These are phyloP conservation scores for Xylaria intraflava DNA, from an alignment of 495 filamentous ascomycete species.

Conservation along the genomic window DNA sequence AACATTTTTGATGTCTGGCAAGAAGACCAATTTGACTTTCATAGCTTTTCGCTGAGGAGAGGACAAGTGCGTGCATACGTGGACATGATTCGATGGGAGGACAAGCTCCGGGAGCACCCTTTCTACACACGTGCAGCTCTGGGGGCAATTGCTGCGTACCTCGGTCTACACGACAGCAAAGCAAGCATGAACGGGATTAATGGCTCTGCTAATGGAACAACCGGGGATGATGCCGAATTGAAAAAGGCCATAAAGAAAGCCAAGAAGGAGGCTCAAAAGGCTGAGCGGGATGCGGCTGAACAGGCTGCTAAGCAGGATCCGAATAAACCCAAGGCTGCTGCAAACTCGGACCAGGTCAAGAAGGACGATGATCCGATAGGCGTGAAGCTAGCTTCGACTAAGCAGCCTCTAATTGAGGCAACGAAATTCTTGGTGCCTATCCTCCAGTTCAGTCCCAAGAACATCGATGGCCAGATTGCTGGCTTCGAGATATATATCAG, in stretches of 20 bases:
- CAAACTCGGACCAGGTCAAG: conserved; percentile 57
- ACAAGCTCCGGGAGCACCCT: conserved; percentile 80
- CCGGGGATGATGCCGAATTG: conserved; percentile 59
- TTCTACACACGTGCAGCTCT: conserved; percentile 87
- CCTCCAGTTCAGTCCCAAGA: conserved; percentile 74
- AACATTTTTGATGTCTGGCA: conserved; percentile 97
- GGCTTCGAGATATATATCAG: conserved; percentile 88
- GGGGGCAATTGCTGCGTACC: conserved; percentile 71
- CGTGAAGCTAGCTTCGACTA: conserved; percentile 64
- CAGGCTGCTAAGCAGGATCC: conserved; percentile 64
- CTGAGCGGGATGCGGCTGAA: conserved; percentile 73
- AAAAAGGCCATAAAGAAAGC: conserved; percentile 97
- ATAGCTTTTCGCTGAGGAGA: conserved; percentile 91
- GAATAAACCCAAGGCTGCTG: conserved; percentile 54
- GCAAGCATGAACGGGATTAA: conserved; percentile 49
- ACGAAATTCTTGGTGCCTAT: conserved; percentile 79
- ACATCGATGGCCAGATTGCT: conserved; percentile 71
- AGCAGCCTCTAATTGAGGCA: conserved; percentile 75
- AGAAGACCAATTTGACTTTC: conserved; percentile 98
- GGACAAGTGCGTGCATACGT: conserved; percentile 92
- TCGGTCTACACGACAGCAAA: conserved; percentile 72
- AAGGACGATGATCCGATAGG: conserved; percentile 86
- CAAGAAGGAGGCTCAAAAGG: conserved; percentile 80
- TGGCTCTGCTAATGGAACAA: conserved; percentile 42
- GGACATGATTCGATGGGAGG: conserved; percentile 95